Percentiles rank a stretch among this genome's conserved stretches.
Conservation (phyloP, 2,329 filamentous ascomycete species). For the Rhinocladiella mackenziei region DNA sequence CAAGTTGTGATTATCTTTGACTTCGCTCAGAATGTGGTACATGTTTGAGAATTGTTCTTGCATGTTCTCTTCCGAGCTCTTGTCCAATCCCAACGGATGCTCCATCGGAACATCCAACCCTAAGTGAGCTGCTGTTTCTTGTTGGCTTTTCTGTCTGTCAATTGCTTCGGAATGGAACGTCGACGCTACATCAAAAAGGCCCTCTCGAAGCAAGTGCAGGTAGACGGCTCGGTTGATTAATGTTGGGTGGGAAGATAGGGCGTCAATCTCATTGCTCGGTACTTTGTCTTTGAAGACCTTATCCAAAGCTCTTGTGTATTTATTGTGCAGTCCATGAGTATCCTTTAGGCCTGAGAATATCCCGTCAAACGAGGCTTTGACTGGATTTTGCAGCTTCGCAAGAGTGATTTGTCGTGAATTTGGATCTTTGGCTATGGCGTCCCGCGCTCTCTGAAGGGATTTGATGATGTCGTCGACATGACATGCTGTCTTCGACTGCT, state of each 20-base stretch:
- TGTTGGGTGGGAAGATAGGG: slow-evolving; percentile 67
- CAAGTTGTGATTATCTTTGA: slow-evolving; percentile 69
- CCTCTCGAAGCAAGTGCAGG: slow-evolving; percentile 93
- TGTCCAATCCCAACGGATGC: slow-evolving; percentile 26
- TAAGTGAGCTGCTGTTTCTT: slow-evolving; percentile 32
- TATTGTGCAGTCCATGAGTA: slow-evolving; percentile 74
- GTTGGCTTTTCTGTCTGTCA: slow-evolving; percentile 28
- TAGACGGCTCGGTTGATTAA: slow-evolving; percentile 90
- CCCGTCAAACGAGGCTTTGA: slow-evolving; percentile 74
- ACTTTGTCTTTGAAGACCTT: slow-evolving; percentile 68
- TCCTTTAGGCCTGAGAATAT: slow-evolving; percentile 79
- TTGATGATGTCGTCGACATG: slow-evolving; percentile 83
- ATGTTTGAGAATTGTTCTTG: slow-evolving; percentile 76
- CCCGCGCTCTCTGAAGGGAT: slow-evolving; percentile 67
- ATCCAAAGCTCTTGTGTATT: slow-evolving; percentile 80
- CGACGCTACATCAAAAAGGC: slow-evolving; percentile 82
- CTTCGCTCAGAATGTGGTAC: slow-evolving; percentile 79
- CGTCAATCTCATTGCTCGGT: slow-evolving; percentile 74
- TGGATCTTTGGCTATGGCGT: slow-evolving; percentile 69
- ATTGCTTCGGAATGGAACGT: slow-evolving; percentile 71
- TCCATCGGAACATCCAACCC: slow-evolving; percentile 32
- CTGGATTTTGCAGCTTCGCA: slow-evolving; percentile 77
- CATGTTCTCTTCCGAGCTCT: slow-evolving; percentile 44
- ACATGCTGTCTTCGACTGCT: slow-evolving; percentile 65
- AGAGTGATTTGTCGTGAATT: slow-evolving; percentile 69